Evolutionary conservation across 805 yeast genomes (phyloP), one percentile per base, ranked within the genome.

Genomic region (Yarrowia divulgata): DNA sequence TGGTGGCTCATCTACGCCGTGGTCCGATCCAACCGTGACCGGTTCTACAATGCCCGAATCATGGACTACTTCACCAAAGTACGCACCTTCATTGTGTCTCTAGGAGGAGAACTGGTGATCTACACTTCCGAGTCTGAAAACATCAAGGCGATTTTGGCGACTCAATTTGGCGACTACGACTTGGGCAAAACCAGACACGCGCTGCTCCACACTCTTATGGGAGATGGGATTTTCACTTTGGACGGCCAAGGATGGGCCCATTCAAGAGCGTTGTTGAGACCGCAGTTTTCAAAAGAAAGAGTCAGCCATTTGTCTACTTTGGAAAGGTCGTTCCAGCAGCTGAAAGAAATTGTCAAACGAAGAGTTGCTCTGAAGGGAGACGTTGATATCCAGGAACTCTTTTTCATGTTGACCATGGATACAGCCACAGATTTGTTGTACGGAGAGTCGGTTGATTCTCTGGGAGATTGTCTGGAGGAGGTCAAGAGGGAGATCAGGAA

Each of bases 201-300:
- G 16, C 71, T 72, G 34, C 70, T 79, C 43, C 63, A 57, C 32
- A 77, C 77, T 8, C 62, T 78, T 13, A 70, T 79, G 39, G 81
- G 81, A 12, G 72, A 73, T 29, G 81, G 81, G 0, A 79, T 79
- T 50, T 79, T 79, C 72, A 79, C 80, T 2, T 72, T 76, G 37
- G 75, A 75, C 49, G 79, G 79, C 16, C 72, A 71, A 23, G 75
- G 74, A 29, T 79, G 81, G 81, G 73, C 75, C 46, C 81, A 79
- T 62, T 76, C 80, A 8, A 71, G 81, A 13, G 74, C 77, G 3
- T 68, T 79, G 72, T 72, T 79, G 35, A 73, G 80, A 35, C 81
- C 81, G 0, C 79, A 78, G 71, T 79, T 79, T 70, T 48, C 74
- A 45, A 71, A 76, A 2, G 76, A 75, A 42, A 77, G 77, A 71